Conservation (phyloP, 2,329 filamentous ascomycete genomes). For the Myriosclerotinia scirpicola region DNA sequence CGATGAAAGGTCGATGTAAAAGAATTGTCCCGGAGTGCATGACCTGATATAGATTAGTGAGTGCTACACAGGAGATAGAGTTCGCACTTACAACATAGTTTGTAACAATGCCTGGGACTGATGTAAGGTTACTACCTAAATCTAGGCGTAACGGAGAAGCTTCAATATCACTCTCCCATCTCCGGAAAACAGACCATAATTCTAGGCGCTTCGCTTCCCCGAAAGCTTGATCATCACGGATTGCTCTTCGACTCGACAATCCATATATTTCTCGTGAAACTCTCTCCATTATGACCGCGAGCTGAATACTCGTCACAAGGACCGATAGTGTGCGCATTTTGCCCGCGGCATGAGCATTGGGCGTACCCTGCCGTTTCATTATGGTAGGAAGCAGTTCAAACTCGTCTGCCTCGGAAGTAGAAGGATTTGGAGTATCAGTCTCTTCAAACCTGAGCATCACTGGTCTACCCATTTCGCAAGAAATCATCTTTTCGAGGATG, state of each 20-base stretch:
- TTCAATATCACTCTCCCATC: slow-evolving; percentile 36
- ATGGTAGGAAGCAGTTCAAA: slow-evolving; percentile 37
- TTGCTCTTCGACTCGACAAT: slow-evolving; percentile 33
- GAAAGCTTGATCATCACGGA: slow-evolving; percentile 33
- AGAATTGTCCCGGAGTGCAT: slow-evolving; percentile 37
- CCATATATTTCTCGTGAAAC: slow-evolving; percentile 37
- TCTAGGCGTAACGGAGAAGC: slow-evolving; percentile 36
- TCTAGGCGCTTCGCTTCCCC: slow-evolving; percentile 35
- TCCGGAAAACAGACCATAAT: slow-evolving; percentile 31
- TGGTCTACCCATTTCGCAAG: slow-evolving; percentile 37
- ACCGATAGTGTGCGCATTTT: slow-evolving; percentile 38
- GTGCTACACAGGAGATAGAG: neutral
- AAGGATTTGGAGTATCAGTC: slow-evolving; percentile 37
- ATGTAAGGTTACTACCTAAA: slow-evolving; percentile 32
- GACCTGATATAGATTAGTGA: slow-evolving; percentile 27
- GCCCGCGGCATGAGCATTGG: slow-evolving; percentile 26
- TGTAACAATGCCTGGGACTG: slow-evolving; percentile 36
- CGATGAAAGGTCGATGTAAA: slow-evolving; percentile 39
- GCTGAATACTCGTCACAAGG: slow-evolving; percentile 35
- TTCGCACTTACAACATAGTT: slow-evolving; percentile 36
- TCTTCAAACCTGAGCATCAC: slow-evolving; percentile 36
- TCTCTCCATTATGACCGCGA: slow-evolving; percentile 34
- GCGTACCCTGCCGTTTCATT: slow-evolving; percentile 14
- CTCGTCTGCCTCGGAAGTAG: slow-evolving; percentile 37
- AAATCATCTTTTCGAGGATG: slow-evolving; percentile 40